Conservation (phyloP, 2,329 filamentous ascomycete genomes). For the Aspergillus sp. region DNA sequence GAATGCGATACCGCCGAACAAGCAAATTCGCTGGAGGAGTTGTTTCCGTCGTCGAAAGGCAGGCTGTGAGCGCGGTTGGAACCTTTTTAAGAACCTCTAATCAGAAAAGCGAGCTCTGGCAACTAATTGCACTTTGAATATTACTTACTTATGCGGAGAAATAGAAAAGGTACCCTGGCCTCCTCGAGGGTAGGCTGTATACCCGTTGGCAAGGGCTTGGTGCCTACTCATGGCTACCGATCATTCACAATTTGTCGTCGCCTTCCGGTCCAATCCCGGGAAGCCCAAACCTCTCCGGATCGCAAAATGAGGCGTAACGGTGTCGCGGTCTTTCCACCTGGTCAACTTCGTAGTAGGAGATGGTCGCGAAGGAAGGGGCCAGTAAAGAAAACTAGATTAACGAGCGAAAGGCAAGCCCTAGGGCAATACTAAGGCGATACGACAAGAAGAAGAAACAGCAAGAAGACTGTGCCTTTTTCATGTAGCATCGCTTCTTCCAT, state of each 20-base stretch:
- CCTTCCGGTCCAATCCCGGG: constrained; percentile 4
- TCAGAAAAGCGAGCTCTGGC: constrained; percentile 5
- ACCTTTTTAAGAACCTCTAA: constrained; percentile 53
- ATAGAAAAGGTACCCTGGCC: constrained; percentile 77
- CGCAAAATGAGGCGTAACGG: not conserved
- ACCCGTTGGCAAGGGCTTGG: constrained; percentile 78
- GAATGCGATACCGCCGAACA: constrained; percentile 56
- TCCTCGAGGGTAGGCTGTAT: constrained; percentile 66
- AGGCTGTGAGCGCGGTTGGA: constrained; percentile 78
- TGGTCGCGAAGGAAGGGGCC: constrained; percentile 1
- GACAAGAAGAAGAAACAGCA: not conserved
- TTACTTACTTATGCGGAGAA: constrained; percentile 76
- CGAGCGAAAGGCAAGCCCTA: not conserved
- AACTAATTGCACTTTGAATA: not conserved
- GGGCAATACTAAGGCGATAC: not conserved
- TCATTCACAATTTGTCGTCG: constrained; percentile 31
- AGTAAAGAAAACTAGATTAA: not conserved
- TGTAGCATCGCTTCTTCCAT: constrained; percentile 5
- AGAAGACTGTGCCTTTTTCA: constrained; percentile 6
- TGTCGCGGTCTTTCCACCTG: not conserved
- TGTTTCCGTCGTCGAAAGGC: constrained; percentile 71
- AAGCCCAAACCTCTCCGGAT: constrained; percentile 2
- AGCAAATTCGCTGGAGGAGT: constrained; percentile 67
- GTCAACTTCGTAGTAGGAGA: not conserved
- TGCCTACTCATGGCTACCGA: constrained; percentile 78